A percentile compares a stretch with the other conserved stretches of the same genome.
Evolutionary conservation across 2,329 filamentous ascomycete genomes (phyloP).

Genomic region (Ophiostoma angusticollis): DNA sequence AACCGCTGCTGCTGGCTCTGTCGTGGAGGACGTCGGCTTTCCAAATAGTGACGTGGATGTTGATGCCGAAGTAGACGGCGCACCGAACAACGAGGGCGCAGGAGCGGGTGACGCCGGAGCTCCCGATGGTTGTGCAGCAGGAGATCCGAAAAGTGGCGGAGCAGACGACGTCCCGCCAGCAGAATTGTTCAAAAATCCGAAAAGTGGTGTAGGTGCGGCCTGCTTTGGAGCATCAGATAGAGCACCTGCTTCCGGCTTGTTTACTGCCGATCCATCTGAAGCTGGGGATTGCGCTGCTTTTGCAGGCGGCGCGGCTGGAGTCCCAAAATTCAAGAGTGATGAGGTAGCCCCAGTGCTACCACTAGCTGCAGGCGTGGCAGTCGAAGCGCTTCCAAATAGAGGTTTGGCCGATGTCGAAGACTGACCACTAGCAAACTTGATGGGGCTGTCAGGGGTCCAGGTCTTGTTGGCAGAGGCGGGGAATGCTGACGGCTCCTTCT

Average conservation of each 20-base stretch:
- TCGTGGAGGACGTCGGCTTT: too few relatives aligned
- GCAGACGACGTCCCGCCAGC: neutral
- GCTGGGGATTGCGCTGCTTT: neutral
- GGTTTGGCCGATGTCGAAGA: slow-evolving; percentile 7
- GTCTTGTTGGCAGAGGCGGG: slow-evolving; percentile 30
- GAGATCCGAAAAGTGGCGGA: neutral
- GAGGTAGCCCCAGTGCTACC: neutral
- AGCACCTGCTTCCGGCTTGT: neutral
- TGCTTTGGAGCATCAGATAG: neutral
- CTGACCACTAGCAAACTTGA: slow-evolving; percentile 35
- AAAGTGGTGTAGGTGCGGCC: slow-evolving; percentile 1
- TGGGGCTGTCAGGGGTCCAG: slow-evolving; percentile 36
- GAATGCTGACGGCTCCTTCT: slow-evolving; percentile 11
- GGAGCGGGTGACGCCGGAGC: slow-evolving; percentile 7
- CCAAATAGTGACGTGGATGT: too few relatives aligned
- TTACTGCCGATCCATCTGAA: neutral
- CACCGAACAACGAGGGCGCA: slow-evolving; percentile 2
- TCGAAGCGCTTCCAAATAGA: slow-evolving; percentile 9
- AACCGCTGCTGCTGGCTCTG: too few relatives aligned
- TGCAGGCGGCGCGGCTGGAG: slow-evolving; percentile 2
- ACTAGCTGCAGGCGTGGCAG: neutral
- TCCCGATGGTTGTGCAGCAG: slow-evolving; percentile 9
- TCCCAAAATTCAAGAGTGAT: slow-evolving; percentile 7
- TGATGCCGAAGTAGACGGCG: slow-evolving; percentile 1
- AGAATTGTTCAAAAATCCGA: slow-evolving; percentile 5